Evolutionary conservation across 2,329 filamentous ascomycete species (phyloP).

Genomic region (Aureobasidium zeae): DNA sequence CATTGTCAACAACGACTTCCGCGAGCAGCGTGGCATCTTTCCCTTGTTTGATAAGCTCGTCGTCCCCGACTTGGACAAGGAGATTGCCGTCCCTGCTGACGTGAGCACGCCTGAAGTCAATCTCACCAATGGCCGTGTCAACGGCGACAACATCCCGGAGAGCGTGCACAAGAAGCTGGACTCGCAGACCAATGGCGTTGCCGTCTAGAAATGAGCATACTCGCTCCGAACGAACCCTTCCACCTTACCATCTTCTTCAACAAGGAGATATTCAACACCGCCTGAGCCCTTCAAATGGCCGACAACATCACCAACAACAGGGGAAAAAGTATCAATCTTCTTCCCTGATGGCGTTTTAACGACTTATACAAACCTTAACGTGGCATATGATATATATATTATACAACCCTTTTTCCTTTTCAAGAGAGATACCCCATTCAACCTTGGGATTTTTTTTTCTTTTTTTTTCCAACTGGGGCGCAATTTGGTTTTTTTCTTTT

Average conservation of each 20-base stretch:
- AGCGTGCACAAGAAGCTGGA: conserved; percentile 14
- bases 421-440: too few species aligned
- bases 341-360: too few species aligned
- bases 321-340: too few species aligned
- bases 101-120: conserved; percentile 1
- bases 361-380: too few species aligned
- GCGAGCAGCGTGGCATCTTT: conserved; percentile 72
- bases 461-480: too few species aligned
- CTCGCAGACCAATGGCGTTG: conserved; percentile 6
- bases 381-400: too few species aligned
- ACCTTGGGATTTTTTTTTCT: too few species aligned
- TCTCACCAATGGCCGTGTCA: background rate
- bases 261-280: conserved; percentile 14
- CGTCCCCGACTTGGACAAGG: conserved; percentile 54
- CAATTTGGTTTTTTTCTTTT: too few species aligned
- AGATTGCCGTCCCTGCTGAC: background rate
- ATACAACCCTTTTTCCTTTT: too few species aligned
- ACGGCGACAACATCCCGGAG: conserved; percentile 9
- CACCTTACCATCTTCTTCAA: conserved; percentile 14
- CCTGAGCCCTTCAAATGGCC: background rate
- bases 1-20: conserved; percentile 98
- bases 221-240: background rate
- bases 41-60: conserved; percentile 71
- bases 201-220: background rate
- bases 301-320: background rate